Base-by-base conservation (phyloP, 2,329 filamentous ascomycete species). In the Calonectria leucothoes region DNA sequence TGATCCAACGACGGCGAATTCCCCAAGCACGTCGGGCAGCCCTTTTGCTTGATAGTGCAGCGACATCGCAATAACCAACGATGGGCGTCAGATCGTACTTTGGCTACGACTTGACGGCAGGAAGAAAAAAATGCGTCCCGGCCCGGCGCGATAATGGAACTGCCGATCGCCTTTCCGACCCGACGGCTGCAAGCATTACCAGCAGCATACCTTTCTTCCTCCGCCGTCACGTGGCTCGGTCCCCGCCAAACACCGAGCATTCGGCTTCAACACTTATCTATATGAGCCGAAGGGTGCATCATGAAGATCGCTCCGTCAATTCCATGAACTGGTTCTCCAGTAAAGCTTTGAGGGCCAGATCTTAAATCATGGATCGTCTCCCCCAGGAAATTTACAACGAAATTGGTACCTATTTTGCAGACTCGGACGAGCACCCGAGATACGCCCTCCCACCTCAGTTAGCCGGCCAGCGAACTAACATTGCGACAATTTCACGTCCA, bases 401-500 rank as follows among this genome's bases (percentile, higher is more conserved):
- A 55, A 75, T 75, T 49, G 72, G 69, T 63, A 51, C 74, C 55
- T 75, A 70, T 35, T 75, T 74, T 66, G 74, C 57, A 31, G 74
- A 74, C 42, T 52, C 66, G 37, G 73, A 69, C 25, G 74, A 72
- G 49, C 52, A 45, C 49, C 68, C 66, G 63, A 74, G 66, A 74
- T 69, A 69, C 67, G 72, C 61, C 45, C 57, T 69, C 52, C 66
- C 66, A 35, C 63, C 66, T 42, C 70, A 63, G 51, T 64, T 63
- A 48, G 59, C 69, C 52, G 49, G 67, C 52, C 59, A 68, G 66
- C 75, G 75, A 45, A 66, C 74, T 49, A 65, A 59, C 51, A 72
- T 78, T 25, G 75, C 78, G 33, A 79, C 74, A 27, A 70, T 79
- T 68, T 77, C 76, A 55, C 75, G 71, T 42, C 55, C 68, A 42